phyloP scores from a whole-genome alignment of 2,329 filamentous ascomycete species.

The Emmonsiellopsis sp. region DNA sequence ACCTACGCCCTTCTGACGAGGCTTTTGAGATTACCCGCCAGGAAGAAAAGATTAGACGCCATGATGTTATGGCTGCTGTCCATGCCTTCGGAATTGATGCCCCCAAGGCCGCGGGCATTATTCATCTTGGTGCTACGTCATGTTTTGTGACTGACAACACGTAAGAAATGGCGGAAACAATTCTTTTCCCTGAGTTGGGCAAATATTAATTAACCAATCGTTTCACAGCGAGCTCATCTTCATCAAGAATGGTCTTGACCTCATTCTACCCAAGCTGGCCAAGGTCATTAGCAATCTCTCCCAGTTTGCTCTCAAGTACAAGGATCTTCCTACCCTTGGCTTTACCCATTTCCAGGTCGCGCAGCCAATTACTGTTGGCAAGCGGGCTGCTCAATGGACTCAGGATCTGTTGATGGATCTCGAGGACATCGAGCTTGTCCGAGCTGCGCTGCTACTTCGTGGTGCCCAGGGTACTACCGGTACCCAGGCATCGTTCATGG shows the following conservation, averaged over 20 bases:
- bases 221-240: constrained; percentile 60
- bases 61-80: constrained; percentile 60
- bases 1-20: constrained; percentile 65
- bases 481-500: constrained; percentile 69
- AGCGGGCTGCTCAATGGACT: constrained; percentile 63
- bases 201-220: no score
- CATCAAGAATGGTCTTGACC: constrained; percentile 62
- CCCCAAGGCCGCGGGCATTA: constrained; percentile 71
- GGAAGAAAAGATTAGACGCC: constrained; percentile 65
- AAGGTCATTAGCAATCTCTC: constrained; percentile 68
- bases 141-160: constrained; percentile 52
- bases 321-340: constrained; percentile 61
- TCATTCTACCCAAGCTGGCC: constrained; percentile 70
- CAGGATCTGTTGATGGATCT: constrained; percentile 71
- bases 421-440: constrained; percentile 60
- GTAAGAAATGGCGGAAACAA: no score
- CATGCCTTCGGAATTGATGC: constrained; percentile 54
- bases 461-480: constrained; percentile 63
- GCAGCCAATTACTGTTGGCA: constrained; percentile 58
- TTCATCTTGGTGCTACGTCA: constrained; percentile 61
- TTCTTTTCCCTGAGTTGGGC: no score
- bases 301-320: constrained; percentile 63
- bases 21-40: constrained; percentile 66
- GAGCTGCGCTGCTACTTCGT: constrained; percentile 63
- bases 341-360: constrained; percentile 50